phyloP scores from a whole-genome alignment of 1,284 basidiomycete genomes.

The Austropuccinia psidii region DNA sequence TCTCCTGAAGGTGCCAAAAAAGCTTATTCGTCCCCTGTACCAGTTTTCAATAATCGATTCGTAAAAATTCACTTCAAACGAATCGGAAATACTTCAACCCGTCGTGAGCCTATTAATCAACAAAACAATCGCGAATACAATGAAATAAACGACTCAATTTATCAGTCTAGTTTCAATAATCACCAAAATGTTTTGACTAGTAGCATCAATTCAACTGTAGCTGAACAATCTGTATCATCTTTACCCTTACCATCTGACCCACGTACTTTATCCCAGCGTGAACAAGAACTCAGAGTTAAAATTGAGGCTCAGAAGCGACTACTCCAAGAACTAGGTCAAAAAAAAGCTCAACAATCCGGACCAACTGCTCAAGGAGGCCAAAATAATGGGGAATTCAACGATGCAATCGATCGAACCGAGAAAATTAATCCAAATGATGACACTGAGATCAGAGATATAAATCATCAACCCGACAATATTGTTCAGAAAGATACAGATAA shows the following conservation, averaged over 20 bases:
- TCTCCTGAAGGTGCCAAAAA: slow-evolving; percentile 11
- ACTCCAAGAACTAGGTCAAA: slow-evolving; percentile 14
- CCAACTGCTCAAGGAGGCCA: neutral
- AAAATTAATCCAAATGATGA: neutral
- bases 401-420: neutral
- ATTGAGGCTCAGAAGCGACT: slow-evolving; percentile 31
- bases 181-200: neutral
- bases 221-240: neutral
- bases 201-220: neutral
- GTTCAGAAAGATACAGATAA: neutral
- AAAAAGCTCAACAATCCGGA: slow-evolving; percentile 12
- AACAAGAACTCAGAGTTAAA: slow-evolving; percentile 24
- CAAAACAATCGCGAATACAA: neutral
- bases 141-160: too few relatives aligned
- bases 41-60: slow-evolving; percentile 34
- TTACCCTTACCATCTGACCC: neutral
- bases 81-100: neutral
- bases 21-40: slow-evolving; percentile 23
- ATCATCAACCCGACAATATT: neutral
- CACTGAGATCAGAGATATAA: neutral
- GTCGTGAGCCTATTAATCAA: neutral
- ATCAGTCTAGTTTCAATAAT: too few relatives aligned
- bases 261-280: slow-evolving; percentile 12
- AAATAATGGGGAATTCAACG: neutral
- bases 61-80: slow-evolving; percentile 27